Conservation (phyloP, 352 stramenopile species). For the Pythium sp. region DNA sequence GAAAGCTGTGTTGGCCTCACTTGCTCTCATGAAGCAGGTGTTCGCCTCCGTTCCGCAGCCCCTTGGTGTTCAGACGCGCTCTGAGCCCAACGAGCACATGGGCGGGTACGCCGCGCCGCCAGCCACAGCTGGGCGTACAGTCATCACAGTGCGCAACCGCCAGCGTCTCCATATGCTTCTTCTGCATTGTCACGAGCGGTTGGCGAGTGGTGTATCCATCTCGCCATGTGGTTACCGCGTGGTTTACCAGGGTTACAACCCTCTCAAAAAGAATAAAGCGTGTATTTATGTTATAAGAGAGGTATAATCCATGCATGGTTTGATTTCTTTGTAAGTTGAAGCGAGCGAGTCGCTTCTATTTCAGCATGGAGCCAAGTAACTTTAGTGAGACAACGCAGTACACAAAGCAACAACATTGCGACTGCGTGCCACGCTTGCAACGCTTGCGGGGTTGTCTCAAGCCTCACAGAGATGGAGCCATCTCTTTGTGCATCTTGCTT, state of each 20-base stretch:
- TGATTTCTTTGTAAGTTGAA: neutral
- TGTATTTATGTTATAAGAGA: neutral
- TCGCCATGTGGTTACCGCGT: neutral
- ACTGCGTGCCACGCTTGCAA: neutral
- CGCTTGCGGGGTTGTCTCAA: neutral
- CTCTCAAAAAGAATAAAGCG: neutral
- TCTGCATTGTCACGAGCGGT: neutral
- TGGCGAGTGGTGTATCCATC: neutral
- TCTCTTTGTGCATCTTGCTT: neutral
- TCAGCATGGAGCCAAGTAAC: neutral
- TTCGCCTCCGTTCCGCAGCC: neutral
- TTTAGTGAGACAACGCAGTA: neutral
- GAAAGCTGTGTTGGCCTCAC: no score
- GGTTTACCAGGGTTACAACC: neutral
- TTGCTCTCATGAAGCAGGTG: neutral
- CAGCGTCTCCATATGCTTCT: neutral
- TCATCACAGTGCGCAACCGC: neutral
- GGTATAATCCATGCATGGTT: neutral
- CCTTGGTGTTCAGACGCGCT: neutral
- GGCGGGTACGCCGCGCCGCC: no score
- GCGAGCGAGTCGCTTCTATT: neutral
- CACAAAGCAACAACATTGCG: neutral
- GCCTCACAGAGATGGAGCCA: neutral
- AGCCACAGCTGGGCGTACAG: neutral
- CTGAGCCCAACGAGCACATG: neutral